Evolutionary conservation across 108 stramenopile species (phyloP), one percentile per base, ranked within the genome.

Genomic region (Stephanodiscus triporus): DNA sequence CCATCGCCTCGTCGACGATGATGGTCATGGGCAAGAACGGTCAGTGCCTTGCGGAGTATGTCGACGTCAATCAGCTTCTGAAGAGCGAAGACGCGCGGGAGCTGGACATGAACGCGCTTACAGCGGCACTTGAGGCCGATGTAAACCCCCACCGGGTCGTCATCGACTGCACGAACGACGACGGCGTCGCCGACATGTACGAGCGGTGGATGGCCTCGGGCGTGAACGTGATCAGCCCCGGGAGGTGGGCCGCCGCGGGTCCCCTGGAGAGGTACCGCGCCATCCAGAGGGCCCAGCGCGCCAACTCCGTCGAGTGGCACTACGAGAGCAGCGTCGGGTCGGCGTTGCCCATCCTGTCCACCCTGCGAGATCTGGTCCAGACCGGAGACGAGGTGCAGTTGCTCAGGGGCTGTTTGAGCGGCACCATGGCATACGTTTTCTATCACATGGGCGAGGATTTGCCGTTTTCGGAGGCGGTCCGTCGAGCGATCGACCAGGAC

Each of bases 241-340:
- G 86, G 43, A 81, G 89, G 57, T 82, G 82, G 23, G 87, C 80
- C 24, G 78, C 67, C 5, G 73, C 92, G 0, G 91, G 90, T 10
- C 68, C 85, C 9, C 64, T 96, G 50, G 80, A 77, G 8, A 63
- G 83, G 9, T 96, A 93, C 87, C 66, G 90, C 24, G 75, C 73
- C 27, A 82, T 92, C 40, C 53, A 85, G 10, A 66, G 73, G 17
- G 85, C 85, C 0, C 76, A 86, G 48, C 70, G 74, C 26, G 78
- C 70, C 45, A 82, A 82, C 65, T 64, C 81, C 17, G 87, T 75
- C 17, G 73, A 81, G 23, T 90, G 89, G 87, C 81, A 84, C 34
- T 86, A 78, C 75, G 92, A 93, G 69, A 87, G 86, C 48, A 90
- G 88, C 23, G 90, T 95, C 17, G 94, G 94, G 6, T 85, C 88